These are phyloP conservation scores for Microdochium nivale DNA, from an alignment of 2,329 filamentous ascomycete genomes.

Conservation along the genomic window DNA sequence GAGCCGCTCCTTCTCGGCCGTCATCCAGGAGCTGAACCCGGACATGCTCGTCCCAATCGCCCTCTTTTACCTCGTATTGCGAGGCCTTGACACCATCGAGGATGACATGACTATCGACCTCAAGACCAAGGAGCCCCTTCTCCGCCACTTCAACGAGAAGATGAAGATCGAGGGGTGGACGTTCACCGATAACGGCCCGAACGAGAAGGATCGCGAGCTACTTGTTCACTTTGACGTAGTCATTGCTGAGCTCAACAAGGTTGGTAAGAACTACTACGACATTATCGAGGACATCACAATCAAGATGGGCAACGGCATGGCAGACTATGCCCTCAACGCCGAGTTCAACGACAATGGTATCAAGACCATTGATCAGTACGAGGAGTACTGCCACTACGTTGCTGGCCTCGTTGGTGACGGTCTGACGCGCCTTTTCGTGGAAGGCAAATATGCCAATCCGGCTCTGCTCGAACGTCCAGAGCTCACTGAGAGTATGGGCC, in stretches of 20 bases:
- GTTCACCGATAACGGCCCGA: conserved; percentile 73
- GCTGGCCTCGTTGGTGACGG: conserved; percentile 98
- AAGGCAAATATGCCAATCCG: conserved; percentile 77
- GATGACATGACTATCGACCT: conserved; percentile 92
- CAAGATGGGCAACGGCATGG: conserved; percentile 98
- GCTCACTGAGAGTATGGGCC: conserved; percentile 90
- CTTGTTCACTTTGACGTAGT: conserved; percentile 88
- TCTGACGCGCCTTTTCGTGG: conserved; percentile 81
- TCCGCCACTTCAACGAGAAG: conserved; percentile 72
- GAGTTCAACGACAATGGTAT: conserved; percentile 75
- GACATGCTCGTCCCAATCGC: conserved; percentile 84
- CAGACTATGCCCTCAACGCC: conserved; percentile 81
- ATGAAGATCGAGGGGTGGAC: conserved; percentile 85
- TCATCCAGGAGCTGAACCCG: conserved; percentile 92
- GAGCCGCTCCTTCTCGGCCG: conserved; percentile 84
- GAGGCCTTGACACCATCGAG: conserved; percentile 95
- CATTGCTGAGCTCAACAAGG: conserved; percentile 75
- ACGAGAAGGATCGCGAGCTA: conserved; percentile 91
- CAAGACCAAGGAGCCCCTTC: conserved; percentile 73
- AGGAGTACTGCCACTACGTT: conserved; percentile 96
- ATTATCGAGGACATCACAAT: conserved; percentile 90
- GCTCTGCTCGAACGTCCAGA: conserved; percentile 69
- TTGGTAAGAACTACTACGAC: conserved; percentile 74
- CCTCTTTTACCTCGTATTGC: conserved; percentile 87
- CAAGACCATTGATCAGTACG: conserved; percentile 79